These are phyloP conservation scores for Neofusicoccum sp. DNA, from an alignment of 2,329 filamentous ascomycete genomes.

Conservation along the genomic window DNA sequence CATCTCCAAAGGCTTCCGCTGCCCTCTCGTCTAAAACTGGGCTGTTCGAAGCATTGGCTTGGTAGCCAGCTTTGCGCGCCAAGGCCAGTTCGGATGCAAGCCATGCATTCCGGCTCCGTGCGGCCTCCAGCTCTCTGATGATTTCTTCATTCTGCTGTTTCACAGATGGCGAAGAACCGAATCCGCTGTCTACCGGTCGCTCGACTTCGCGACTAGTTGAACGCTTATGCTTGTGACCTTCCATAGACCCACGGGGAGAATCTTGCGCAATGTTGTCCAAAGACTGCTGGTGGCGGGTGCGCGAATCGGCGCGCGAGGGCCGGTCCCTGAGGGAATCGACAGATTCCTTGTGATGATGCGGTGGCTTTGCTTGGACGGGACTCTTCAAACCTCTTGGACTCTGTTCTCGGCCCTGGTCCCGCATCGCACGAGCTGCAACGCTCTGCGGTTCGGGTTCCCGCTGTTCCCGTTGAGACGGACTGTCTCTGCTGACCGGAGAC, in stretches of 20 bases:
- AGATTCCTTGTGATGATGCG: conserved; percentile 36
- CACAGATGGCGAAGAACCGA: conserved; percentile 62
- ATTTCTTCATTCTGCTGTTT: conserved; percentile 71
- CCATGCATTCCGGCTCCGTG: conserved; percentile 90
- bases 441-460: conserved; percentile 12
- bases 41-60: conserved; percentile 68
- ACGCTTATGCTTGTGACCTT: conserved; percentile 31
- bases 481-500: conserved; percentile 49
- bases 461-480: conserved; percentile 25
- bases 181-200: conserved; percentile 58
- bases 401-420: conserved; percentile 13
- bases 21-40: conserved; percentile 75
- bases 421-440: conserved; percentile 15
- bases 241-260: conserved; percentile 3
- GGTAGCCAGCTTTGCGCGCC: conserved; percentile 87
- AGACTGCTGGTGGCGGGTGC: conserved; percentile 5
- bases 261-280: conserved; percentile 14
- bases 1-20: conserved; percentile 82
- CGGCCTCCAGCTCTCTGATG: conserved; percentile 81
- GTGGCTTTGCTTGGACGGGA: conserved; percentile 21
- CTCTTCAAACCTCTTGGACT: conserved; percentile 1
- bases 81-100: conserved; percentile 93
- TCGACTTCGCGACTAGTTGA: conserved; percentile 35
- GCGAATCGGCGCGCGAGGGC: conserved; percentile 1
- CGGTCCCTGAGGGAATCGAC: conserved; percentile 31